Base-by-base conservation (phyloP, 2,329 filamentous ascomycete species). In the Ophiostoma quercus region DNA sequence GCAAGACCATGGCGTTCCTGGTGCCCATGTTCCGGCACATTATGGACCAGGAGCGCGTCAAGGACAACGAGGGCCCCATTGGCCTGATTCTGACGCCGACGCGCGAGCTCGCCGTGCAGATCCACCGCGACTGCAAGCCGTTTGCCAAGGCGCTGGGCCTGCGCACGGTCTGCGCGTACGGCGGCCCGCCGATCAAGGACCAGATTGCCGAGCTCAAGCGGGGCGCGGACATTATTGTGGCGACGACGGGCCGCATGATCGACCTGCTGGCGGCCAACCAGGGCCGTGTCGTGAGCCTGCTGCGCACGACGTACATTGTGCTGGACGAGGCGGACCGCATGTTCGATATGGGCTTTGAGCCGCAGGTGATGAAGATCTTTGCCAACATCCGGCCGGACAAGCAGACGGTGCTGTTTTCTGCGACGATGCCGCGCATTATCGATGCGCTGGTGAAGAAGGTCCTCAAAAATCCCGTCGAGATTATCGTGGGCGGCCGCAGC, bases 261-360 rank as follows among this genome's bases (percentile, higher is more conserved):
- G 95, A 99, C 82, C 86, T 99, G 22, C 83, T 99, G 41, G 92
- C 93, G 57, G 93, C 94, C 68, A 99, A 98, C 77, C 90, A 92
- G 74, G 94, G 94, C n/a, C 88, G 94, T 73, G 94, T 98, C 11
- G 96, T 94, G 14, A 98, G 96, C 76, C 84, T 99, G 70, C 88
- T 87, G 74, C 87, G 95, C 73, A 92, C 97, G 14, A 95, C 92
- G 0, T 99, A 98, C 78, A 88, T 97, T 32, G 95, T 99, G 12
- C 86, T 99, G 54, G 95, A 99, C 77, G 95, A 99, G 80, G 95
- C 95, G 66, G 95, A 99, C 79, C 90, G 95, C 72, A 98, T 99
- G 95, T 97, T 98, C 77, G 95, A 99, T 78, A 98, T 99, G 95
- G 95, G 95, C 16, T 99, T 99, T 77, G 94, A 97, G 80, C 94